These are phyloP conservation scores for Mycena floridula DNA, from an alignment of 768 basidiomycete genomes.

Conservation along the genomic window DNA sequence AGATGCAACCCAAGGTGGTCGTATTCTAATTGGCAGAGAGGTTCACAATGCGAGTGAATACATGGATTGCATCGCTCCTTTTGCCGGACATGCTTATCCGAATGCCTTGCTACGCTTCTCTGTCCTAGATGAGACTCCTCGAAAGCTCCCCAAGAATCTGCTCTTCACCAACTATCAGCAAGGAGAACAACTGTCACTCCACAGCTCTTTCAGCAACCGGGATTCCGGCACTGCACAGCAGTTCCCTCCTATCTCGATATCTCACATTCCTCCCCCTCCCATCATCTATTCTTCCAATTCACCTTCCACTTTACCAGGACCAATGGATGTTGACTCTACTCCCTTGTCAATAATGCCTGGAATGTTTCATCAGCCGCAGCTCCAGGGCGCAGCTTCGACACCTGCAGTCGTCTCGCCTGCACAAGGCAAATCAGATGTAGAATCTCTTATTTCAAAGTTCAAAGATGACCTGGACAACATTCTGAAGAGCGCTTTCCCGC, in stretches of 20 bases:
- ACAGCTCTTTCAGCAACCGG: slow-evolving; percentile 5
- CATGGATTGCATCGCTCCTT: slow-evolving; percentile 38
- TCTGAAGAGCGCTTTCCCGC: slow-evolving; percentile 3
- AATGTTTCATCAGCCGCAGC: slow-evolving; percentile 7
- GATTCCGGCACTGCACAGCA: slow-evolving; percentile 2
- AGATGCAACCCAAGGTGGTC: slow-evolving; percentile 42
- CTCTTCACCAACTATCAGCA: slow-evolving; percentile 3
- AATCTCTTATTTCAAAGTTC: slow-evolving; percentile 41
- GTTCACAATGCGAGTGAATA: slow-evolving; percentile 58
- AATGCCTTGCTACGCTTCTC: slow-evolving; percentile 59
- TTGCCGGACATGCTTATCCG: slow-evolving; percentile 45
- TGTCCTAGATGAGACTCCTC: slow-evolving; percentile 45
- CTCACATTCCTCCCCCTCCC: slow-evolving; percentile 28
- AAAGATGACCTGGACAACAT: slow-evolving; percentile 46
- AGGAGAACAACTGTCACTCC: slow-evolving; percentile 6
- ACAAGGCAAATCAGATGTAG: slow-evolving; percentile 44
- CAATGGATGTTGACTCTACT: slow-evolving; percentile 17
- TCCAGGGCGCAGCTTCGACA: slow-evolving; percentile 11
- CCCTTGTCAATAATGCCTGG: slow-evolving; percentile 6
- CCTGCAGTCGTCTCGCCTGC: slow-evolving; percentile 36
- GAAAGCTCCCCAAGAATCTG: slow-evolving; percentile 23
- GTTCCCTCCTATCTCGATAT: slow-evolving; percentile 19
- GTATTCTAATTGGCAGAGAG: slow-evolving; percentile 58
- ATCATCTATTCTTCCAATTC: slow-evolving; percentile 24
- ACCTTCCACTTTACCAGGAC: slow-evolving; percentile 13